A percentile compares a stretch with the other conserved stretches of the same genome.
Evolutionary conservation across 345 rosid genomes (phyloP).

Genomic region (Salix suchowensis): DNA sequence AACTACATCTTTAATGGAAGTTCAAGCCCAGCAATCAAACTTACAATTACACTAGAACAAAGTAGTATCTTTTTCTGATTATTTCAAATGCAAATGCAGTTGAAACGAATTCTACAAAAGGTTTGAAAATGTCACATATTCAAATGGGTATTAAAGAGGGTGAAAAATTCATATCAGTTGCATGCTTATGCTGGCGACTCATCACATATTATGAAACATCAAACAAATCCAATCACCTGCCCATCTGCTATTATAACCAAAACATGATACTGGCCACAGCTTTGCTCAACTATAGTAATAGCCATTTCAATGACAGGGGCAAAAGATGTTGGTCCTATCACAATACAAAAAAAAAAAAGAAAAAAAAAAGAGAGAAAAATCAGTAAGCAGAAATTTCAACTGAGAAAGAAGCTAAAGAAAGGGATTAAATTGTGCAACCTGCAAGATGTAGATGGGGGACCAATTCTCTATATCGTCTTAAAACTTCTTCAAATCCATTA

Average conservation of each 20-base stretch:
- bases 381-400: neutral
- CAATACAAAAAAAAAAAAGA: neutral
- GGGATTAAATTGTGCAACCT: slow-evolving; percentile 37
- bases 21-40: neutral
- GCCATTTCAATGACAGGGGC: slow-evolving; percentile 95
- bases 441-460: slow-evolving; percentile 79
- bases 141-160: neutral
- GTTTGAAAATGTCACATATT: neutral
- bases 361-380: neutral
- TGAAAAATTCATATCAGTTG: neutral
- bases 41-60: neutral
- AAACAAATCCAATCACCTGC: slow-evolving; percentile 49
- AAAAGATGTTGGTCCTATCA: slow-evolving; percentile 93
- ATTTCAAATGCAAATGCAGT: neutral
- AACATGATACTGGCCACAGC: slow-evolving; percentile 92
- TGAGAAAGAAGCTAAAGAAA: neutral
- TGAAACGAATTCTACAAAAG: neutral
- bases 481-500: slow-evolving; percentile 86
- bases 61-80: neutral
- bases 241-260: slow-evolving; percentile 93
- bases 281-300: slow-evolving; percentile 84
- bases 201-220: neutral
- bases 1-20: neutral
- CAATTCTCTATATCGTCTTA: slow-evolving; percentile 63
- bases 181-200: neutral